A percentile compares a stretch with the other conserved stretches of the same genome.
These are phyloP conservation scores for Colletotrichum horii DNA, from an alignment of 2,329 filamentous ascomycete genomes.

Conservation along the genomic window DNA sequence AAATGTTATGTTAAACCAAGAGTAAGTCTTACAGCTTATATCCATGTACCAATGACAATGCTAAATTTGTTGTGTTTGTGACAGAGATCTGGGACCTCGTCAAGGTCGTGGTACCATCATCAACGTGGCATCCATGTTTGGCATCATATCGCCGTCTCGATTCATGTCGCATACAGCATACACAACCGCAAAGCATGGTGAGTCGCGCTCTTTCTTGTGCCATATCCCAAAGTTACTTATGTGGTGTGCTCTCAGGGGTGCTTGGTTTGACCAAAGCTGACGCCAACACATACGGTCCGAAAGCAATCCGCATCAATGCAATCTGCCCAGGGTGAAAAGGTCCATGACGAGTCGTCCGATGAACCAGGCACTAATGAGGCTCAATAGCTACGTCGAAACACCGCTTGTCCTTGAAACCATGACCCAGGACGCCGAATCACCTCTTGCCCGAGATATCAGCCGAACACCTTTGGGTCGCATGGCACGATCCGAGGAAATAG, in stretches of 20 bases:
- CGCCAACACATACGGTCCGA: constrained; percentile 54
- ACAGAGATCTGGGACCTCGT: constrained; percentile 38
- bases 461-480: constrained; percentile 54
- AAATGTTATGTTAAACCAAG: constrained; percentile 54
- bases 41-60: neutral
- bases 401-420: constrained; percentile 36
- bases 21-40: constrained; percentile 36
- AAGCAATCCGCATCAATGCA: constrained; percentile 63
- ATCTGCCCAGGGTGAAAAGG: constrained; percentile 56
- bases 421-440: constrained; percentile 27
- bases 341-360: neutral
- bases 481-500: constrained; percentile 56
- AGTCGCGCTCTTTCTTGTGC: neutral
- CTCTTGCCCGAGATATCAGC: constrained; percentile 42
- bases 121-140: constrained; percentile 59
- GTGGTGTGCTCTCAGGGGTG: constrained; percentile 32
- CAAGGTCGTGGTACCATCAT: constrained; percentile 56
- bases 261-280: constrained; percentile 60
- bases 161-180: constrained; percentile 50
- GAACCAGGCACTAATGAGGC: neutral
- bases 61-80: neutral
- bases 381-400: constrained; percentile 46
- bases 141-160: constrained; percentile 44
- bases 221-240: neutral
- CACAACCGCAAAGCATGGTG: constrained; percentile 55